Evolutionary conservation across 306 rosid genomes (phyloP).

Genomic region (Vigna trinervia): DNA sequence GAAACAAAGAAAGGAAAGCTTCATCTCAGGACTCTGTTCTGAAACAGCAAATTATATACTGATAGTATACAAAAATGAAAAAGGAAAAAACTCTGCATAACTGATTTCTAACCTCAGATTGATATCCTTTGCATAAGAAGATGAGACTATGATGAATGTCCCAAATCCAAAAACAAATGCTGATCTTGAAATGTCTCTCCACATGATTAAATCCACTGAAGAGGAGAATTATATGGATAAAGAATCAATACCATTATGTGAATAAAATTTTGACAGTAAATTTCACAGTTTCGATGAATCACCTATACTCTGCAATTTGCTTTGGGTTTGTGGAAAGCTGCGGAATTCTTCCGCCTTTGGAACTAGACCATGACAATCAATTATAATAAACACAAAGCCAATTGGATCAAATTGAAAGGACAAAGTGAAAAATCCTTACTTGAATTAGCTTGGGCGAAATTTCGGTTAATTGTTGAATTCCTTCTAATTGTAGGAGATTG

Average conservation of each 20-base stretch:
- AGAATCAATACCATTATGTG: constrained; percentile 29
- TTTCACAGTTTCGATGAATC: constrained; percentile 40
- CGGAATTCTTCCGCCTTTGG: constrained; percentile 52
- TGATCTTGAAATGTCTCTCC: constrained; percentile 90
- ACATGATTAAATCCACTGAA: constrained; percentile 86
- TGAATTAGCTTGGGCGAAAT: constrained; percentile 48
- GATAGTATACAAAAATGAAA: neutral
- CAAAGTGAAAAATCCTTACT: constrained; percentile 45
- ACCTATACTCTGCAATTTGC: constrained; percentile 86
- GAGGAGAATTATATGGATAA: constrained; percentile 13
- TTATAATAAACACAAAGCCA: neutral
- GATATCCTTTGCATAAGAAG: constrained; percentile 73
- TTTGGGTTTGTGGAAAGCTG: constrained; percentile 68
- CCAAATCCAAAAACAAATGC: constrained; percentile 81
- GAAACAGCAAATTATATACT: neutral
- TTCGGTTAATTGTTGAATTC: constrained; percentile 52
- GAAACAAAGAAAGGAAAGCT: constrained; percentile 19
- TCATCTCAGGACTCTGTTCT: constrained; percentile 39
- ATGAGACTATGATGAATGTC: constrained; percentile 66
- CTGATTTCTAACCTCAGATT: constrained; percentile 68
- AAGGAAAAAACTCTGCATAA: neutral
- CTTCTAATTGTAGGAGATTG: constrained; percentile 55
- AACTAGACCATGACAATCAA: constrained; percentile 36
- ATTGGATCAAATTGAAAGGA: neutral
- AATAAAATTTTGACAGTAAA: constrained; percentile 1